Base-by-base conservation (phyloP, 345 rosid genomes). In the Pistacia integerrima region DNA sequence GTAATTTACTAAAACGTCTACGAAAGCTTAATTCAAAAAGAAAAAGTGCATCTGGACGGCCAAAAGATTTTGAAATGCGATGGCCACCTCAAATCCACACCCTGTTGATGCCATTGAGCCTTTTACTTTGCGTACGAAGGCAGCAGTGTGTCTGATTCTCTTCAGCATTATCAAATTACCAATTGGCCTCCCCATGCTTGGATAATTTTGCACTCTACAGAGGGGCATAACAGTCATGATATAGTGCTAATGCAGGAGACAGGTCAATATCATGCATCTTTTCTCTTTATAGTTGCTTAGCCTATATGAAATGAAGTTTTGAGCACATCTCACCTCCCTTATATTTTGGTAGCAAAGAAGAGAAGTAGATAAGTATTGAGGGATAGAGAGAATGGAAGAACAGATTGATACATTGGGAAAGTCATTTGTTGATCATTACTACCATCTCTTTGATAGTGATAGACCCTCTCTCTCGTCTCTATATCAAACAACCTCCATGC, bases 371-470 rank as follows among this genome's bases (percentile, higher is more conserved):
- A n/a, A 70, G 20, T 16, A 20, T 44, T 3, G 30, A 72, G 48
- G 14, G 73, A 20, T 25, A 22, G 74, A 41, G 54, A 74, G 41
- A 69, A 89, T 88, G 90, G 90, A 90, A 64, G 93, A 89, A 25
- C 88, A 83, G 54, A 80, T 77, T 46, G 97, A 90, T 60, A 51
- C 83, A 80, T 88, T 94, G 4, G 97, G 96, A 22, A 92, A 73
- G 71, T 90, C 97, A 2, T 94, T 94, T 75, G 96, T 90, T 74
- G 85, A 87, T 79, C 93, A 91, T 73, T 94, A 92, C 79, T 91
- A 90, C 83, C 70, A 84, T 67, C 91, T 92, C 62, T 92, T 94
- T 67, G 97, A 94, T 64, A 85, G 73, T 1, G 90, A 89, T 76
- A 82, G 97, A 12, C 20, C 80, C 1, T 79, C 91, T 17, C 85